A percentile compares a stretch with the other conserved stretches of the same genome.
Evolutionary conservation across 345 rosid species (phyloP).

Genomic region (Populus nigra): DNA sequence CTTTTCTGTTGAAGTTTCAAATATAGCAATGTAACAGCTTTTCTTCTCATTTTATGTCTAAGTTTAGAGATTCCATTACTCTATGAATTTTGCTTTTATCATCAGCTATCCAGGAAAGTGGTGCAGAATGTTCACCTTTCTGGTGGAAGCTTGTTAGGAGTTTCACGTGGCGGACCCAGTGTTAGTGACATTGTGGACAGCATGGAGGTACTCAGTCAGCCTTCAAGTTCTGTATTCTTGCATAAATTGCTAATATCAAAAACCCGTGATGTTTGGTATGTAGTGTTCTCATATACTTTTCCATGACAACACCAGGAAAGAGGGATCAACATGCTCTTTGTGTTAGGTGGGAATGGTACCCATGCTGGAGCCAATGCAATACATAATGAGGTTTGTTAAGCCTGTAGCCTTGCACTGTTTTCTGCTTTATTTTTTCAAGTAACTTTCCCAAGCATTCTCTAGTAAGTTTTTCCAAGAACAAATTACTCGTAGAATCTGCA

Average conservation of each 20-base stretch:
- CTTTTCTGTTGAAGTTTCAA: background rate
- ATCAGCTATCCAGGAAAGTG: constrained; percentile 85
- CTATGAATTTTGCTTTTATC: constrained; percentile 18
- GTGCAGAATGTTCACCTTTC: constrained; percentile 97
- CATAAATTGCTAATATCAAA: background rate
- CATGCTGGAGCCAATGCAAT: constrained; percentile 99
- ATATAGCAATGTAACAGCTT: background rate
- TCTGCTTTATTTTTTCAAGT: background rate
- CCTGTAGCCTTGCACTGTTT: background rate
- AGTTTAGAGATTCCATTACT: constrained; percentile 6
- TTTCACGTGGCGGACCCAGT: constrained; percentile 84
- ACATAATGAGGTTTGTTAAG: constrained; percentile 72
- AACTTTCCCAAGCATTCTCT: background rate
- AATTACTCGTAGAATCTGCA: background rate
- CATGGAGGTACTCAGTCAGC: constrained; percentile 57
- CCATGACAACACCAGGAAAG: constrained; percentile 54
- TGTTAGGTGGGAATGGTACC: constrained; percentile 94
- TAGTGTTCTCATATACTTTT: constrained; percentile 14
- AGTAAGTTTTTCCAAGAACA: background rate
- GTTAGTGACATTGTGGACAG: constrained; percentile 69
- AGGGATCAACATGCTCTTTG: constrained; percentile 99
- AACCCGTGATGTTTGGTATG: background rate
- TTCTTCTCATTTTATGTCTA: background rate
- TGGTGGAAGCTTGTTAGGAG: constrained; percentile 98
- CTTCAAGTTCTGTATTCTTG: background rate